Percentiles rank a stretch among this genome's conserved stretches.
phyloP scores from a whole-genome alignment of 2,329 filamentous ascomycete species.

The Cyclaneusma minus region DNA sequence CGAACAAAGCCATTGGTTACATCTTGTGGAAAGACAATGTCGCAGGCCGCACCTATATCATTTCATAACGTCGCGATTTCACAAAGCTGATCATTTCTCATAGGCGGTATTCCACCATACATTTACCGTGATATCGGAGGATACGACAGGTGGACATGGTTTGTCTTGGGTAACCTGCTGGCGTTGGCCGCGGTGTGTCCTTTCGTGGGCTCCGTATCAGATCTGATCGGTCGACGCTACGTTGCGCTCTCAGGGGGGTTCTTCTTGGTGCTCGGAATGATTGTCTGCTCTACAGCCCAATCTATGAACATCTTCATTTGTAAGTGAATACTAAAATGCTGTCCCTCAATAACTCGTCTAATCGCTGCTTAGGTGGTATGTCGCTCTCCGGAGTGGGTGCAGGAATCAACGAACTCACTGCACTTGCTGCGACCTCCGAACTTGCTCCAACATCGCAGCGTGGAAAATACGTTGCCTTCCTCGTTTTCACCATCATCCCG shows the following conservation, averaged over 20 bases:
- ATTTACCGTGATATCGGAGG: conserved; percentile 45
- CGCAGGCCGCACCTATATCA: no score
- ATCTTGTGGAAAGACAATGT: no score
- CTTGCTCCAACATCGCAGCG: conserved; percentile 50
- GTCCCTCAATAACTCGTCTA: neutral
- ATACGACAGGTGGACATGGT: conserved; percentile 21
- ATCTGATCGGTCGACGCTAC: conserved; percentile 44
- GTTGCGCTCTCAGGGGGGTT: conserved; percentile 37
- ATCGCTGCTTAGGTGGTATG: conserved; percentile 24
- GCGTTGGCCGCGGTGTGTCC: conserved; percentile 39
- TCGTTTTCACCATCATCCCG: conserved; percentile 44
- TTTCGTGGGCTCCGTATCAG: conserved; percentile 51
- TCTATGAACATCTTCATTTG: conserved; percentile 47
- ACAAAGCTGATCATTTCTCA: conserved; percentile 2
- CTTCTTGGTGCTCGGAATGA: conserved; percentile 40
- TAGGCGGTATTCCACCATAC: conserved; percentile 30
- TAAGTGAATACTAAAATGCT: conserved; percentile 14
- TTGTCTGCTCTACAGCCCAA: conserved; percentile 39
- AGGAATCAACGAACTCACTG: conserved; percentile 53
- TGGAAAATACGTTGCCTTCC: conserved; percentile 40
- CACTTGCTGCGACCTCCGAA: conserved; percentile 51
- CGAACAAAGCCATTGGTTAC: neutral
- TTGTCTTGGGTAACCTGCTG: conserved; percentile 33
- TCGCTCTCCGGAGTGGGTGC: conserved; percentile 45
- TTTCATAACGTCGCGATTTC: neutral